Percentiles rank a stretch among this genome's conserved stretches.
Conservation (phyloP, 306 rosid species). For the Arachis stenosperma region DNA sequence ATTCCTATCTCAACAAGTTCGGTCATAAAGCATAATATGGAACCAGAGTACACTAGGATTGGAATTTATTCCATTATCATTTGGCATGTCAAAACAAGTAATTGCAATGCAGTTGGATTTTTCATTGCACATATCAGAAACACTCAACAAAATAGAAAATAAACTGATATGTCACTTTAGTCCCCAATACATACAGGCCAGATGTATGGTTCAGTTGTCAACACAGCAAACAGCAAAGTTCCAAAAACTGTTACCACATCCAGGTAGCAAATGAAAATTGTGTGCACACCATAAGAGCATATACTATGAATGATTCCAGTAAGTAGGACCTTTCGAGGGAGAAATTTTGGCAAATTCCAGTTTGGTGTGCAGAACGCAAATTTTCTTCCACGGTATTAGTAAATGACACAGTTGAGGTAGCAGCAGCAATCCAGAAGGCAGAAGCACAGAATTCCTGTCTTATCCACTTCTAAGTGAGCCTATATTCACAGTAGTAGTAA, state of each 20-base stretch:
- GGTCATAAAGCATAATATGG: background rate
- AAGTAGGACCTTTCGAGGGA: slow-evolving; percentile 12
- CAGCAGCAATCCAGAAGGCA: slow-evolving; percentile 13
- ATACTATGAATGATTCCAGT: background rate
- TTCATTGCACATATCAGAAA: background rate
- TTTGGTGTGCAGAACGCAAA: background rate
- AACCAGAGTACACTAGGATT: slow-evolving; percentile 1
- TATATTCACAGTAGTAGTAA: background rate
- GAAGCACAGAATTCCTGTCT: background rate
- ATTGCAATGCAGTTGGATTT: background rate
- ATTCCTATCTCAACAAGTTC: background rate
- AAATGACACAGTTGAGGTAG: background rate
- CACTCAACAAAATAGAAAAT: background rate
- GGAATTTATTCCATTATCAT: background rate
- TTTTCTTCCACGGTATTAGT: slow-evolving; percentile 5
- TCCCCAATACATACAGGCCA: background rate
- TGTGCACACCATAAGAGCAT: background rate
- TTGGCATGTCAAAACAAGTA: slow-evolving; percentile 16
- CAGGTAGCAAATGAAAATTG: background rate
- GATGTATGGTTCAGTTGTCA: background rate
- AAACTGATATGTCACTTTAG: background rate
- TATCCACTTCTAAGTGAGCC: slow-evolving; percentile 7
- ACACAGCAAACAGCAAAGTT: background rate
- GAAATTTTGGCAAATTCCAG: background rate
- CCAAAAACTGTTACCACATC: background rate